Conservation (phyloP, 805 yeast genomes). For the Komagataella phaffii region DNA sequence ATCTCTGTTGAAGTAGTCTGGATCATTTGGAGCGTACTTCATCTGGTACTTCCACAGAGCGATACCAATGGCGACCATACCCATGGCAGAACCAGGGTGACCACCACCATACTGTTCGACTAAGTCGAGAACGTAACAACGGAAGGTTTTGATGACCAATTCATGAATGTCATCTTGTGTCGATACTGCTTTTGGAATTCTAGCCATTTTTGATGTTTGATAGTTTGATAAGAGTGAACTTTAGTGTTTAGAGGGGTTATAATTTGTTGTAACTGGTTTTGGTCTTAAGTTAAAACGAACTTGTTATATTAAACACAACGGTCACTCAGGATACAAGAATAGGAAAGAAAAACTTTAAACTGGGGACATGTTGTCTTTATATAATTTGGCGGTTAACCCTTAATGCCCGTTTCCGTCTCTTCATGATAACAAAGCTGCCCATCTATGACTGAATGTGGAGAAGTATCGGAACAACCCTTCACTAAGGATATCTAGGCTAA, state of each 20-base stretch:
- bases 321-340: background rate
- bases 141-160: slow-evolving; percentile 16
- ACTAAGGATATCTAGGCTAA: background rate
- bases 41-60: slow-evolving; percentile 22
- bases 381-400: background rate
- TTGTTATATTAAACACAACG: background rate
- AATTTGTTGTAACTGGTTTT: background rate
- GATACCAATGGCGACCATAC: slow-evolving; percentile 24
- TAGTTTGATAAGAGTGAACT: background rate
- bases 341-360: background rate
- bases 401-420: background rate
- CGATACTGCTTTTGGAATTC: slow-evolving; percentile 14
- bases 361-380: background rate
- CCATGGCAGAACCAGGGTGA: slow-evolving; percentile 35
- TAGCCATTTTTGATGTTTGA: slow-evolving; percentile 7
- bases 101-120: slow-evolving; percentile 22
- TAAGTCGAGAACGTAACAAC: slow-evolving; percentile 19
- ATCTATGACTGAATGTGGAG: background rate
- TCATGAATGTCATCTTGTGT: slow-evolving; percentile 15
- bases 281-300: background rate
- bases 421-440: background rate
- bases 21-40: slow-evolving; percentile 17
- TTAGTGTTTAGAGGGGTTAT: background rate
- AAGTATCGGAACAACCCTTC: background rate
- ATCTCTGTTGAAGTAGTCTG: slow-evolving; percentile 22